phyloP scores from a whole-genome alignment of 2,329 filamentous ascomycete species.

The Beauveria sp. region DNA sequence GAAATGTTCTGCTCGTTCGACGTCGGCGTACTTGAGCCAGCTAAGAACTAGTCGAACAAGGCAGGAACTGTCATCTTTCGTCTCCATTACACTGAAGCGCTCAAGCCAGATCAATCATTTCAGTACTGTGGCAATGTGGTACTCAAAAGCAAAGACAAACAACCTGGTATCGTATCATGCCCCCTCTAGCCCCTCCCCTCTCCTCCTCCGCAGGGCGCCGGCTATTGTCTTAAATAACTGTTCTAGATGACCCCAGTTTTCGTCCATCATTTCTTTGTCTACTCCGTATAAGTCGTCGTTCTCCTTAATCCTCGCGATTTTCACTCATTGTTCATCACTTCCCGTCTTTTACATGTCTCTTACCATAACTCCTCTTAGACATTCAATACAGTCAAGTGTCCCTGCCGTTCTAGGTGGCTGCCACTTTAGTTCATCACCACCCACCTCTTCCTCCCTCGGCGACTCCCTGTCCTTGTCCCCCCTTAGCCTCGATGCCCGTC shows the following conservation, averaged over 20 bases:
- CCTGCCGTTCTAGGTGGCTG: not conserved
- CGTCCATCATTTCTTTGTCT: not conserved
- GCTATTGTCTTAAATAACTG: not conserved
- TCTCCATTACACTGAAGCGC: no score
- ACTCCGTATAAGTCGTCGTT: not conserved
- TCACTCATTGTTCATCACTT: not conserved
- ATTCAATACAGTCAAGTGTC: not conserved
- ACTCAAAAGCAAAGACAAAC: no score
- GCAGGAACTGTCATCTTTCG: no score
- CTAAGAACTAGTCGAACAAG: no score
- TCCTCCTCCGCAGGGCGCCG: not conserved
- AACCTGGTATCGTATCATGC: not conserved
- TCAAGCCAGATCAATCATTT: no score
- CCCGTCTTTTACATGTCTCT: not conserved
- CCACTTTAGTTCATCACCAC: slow-evolving; percentile 5
- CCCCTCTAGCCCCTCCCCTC: not conserved
- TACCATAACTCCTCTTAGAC: not conserved
- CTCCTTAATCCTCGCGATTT: not conserved
- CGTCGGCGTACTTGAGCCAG: no score
- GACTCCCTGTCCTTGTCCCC: not conserved
- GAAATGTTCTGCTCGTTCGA: no score
- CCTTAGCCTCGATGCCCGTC: not conserved
- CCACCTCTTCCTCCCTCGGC: not conserved
- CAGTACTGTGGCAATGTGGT: no score
- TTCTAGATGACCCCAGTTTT: not conserved